Evolutionary conservation across 2,329 filamentous ascomycete species (phyloP).

Genomic region (Penicillium sclerotiorum): DNA sequence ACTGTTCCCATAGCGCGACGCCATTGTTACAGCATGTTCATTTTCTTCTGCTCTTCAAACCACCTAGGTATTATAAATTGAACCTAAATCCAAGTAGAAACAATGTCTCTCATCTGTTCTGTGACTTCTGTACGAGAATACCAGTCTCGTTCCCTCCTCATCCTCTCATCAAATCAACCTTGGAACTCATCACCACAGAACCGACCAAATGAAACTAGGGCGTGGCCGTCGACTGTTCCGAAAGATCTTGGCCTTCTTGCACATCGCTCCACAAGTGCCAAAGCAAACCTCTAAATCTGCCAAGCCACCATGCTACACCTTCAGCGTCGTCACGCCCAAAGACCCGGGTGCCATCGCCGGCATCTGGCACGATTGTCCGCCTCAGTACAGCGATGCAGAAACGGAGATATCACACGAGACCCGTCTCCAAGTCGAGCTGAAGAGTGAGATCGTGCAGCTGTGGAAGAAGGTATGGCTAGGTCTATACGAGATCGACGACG

Average conservation of each 20-base stretch:
- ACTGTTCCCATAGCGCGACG: neutral
- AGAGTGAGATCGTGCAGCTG: constrained; percentile 17
- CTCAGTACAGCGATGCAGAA: neutral
- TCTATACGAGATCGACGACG: constrained; percentile 24
- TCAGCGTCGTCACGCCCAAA: neutral
- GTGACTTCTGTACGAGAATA: too few species aligned
- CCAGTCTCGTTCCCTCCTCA: too few species aligned
- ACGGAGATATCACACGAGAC: neutral
- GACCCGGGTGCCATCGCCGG: neutral
- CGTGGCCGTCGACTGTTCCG: constrained; percentile 6
- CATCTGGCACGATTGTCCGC: neutral
- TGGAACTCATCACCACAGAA: too few species aligned
- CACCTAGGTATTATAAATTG: too few species aligned
- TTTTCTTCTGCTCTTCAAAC: too few species aligned
- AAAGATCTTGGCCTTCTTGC: constrained; percentile 12
- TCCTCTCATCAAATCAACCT: too few species aligned
- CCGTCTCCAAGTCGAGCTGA: constrained; percentile 14
- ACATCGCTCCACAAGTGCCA: neutral
- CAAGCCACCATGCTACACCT: neutral
- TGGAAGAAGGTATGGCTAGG: constrained; percentile 27
- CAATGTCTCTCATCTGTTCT: too few species aligned
- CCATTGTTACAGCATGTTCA: constrained; percentile 5
- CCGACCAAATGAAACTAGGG: constrained; percentile 5
- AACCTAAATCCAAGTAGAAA: too few species aligned
- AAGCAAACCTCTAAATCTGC: neutral